Evolutionary conservation across 208 protist genomes (phyloP).

Genomic region (Leishmania gerbilli): DNA sequence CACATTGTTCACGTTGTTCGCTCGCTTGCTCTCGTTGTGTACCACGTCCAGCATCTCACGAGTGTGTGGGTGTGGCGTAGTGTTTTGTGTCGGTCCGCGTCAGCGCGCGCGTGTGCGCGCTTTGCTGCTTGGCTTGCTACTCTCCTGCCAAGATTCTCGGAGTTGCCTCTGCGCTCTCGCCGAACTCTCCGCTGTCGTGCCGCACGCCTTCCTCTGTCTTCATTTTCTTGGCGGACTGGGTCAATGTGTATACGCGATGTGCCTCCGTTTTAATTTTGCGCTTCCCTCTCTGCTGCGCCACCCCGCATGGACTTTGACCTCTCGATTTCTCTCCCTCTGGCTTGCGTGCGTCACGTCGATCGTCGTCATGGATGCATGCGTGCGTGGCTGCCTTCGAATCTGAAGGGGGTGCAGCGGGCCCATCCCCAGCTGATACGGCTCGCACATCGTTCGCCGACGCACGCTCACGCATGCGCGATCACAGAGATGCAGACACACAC

Average conservation of each 20-base stretch:
- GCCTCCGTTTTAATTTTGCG: not conserved
- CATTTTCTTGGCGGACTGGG: no score
- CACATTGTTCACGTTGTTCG: no score
- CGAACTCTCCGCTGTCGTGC: not conserved
- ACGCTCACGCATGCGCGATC: not conserved
- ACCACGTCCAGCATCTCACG: no score
- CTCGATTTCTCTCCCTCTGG: not conserved
- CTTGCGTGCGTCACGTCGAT: not conserved
- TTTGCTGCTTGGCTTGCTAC: no score
- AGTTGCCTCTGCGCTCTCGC: no score
- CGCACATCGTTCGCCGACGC: not conserved
- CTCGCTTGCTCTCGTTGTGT: no score
- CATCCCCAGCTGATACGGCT: not conserved
- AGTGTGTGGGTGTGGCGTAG: no score
- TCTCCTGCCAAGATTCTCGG: no score
- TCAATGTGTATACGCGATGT: not conserved
- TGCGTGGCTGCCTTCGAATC: not conserved
- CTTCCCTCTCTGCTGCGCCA: not conserved
- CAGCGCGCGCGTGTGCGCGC: no score
- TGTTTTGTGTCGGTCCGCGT: no score
- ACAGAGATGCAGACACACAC: not conserved
- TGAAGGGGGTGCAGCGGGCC: not conserved
- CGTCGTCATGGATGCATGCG: not conserved
- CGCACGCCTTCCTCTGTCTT: no score
- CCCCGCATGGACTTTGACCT: not conserved